Evolutionary conservation across 345 rosid species (phyloP).

Genomic region (Excoecaria cochinchinensis): DNA sequence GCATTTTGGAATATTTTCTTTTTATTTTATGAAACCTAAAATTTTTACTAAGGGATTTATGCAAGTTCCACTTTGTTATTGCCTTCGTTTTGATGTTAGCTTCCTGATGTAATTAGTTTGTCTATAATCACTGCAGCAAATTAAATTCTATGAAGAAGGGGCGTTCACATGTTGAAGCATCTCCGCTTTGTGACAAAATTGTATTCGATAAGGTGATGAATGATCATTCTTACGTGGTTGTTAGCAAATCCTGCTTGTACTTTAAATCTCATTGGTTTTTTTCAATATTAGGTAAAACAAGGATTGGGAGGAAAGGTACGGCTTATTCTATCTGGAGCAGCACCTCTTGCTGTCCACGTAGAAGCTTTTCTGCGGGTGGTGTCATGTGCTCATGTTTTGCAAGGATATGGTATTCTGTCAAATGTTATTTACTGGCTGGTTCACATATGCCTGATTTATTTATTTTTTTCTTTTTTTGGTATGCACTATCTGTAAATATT

Average conservation of each 20-base stretch:
- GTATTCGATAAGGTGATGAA: conserved; percentile 76
- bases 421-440: conserved; percentile 5
- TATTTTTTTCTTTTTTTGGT: neutral
- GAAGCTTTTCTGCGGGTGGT: conserved; percentile 93
- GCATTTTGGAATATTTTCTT: neutral
- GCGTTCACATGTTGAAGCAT: conserved; percentile 56
- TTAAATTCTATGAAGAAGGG: conserved; percentile 64
- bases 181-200: conserved; percentile 79
- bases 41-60: neutral
- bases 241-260: conserved; percentile 5
- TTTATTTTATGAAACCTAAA: neutral
- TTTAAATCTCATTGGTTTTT: conserved; percentile 6
- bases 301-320: conserved; percentile 93
- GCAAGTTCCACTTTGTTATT: neutral
- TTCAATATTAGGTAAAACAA: conserved; percentile 67
- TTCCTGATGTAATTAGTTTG: conserved; percentile 12
- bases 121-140: conserved; percentile 51
- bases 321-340: conserved; percentile 88
- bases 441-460: neutral
- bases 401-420: conserved; percentile 83
- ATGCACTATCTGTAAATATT: conserved; percentile 6
- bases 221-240: neutral
- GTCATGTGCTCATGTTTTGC: conserved; percentile 90
- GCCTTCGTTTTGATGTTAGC: neutral
- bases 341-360: conserved; percentile 84